Evolutionary conservation across 495 filamentous ascomycete species (phyloP), one percentile per base, ranked within the genome.

Genomic region (Cercophora newfieldiana): DNA sequence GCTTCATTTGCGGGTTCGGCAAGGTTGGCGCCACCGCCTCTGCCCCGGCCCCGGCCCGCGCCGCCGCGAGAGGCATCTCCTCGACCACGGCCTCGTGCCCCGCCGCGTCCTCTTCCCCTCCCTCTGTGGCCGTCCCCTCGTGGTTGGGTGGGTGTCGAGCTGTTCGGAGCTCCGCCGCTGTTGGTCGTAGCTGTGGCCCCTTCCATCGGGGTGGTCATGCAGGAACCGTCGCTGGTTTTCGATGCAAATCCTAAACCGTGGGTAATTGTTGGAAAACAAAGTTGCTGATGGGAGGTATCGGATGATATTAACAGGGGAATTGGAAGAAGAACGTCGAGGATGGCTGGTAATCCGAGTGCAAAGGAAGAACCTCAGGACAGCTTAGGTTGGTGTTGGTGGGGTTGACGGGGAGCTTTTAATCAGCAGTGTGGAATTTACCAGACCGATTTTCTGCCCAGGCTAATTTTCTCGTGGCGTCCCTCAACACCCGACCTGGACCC

Each of bases 81-180:
- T 54, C 66, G 59, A 10, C 65, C 65, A 21, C 69, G 61, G 25
- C 50, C 50, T 31, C 61, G 61, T 47, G 51, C 51, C 18, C 67
- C 66, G 48, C 74, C 75, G 31, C 76, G 76, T 3, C 75, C 76
- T 72, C 78, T 72, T 24, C 76, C 75, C 67, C 74, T 74, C 1
- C 76, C 75, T 73, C 79, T 74, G 24, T 72, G 65, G 25, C 74
- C 70, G 30, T 78, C 79, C 26, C 74, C 76, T 59, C 79, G 68
- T 4, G 70, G 63, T 7, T 66, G 64, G n/a, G 66, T 47, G 5
- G 70, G 61, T 7, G 68, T 44, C 25, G 58, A 48, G 33, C 26
- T 49, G 54, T 30, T 62, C 19, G 51, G 10, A 2, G 37, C 37
- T 44, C 37, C n/a, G 6, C 21, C 22, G 58, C 37, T 48, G 65